Evolutionary conservation across 2,329 filamentous ascomycete species (phyloP).

Genomic region (Penicillium paneum): DNA sequence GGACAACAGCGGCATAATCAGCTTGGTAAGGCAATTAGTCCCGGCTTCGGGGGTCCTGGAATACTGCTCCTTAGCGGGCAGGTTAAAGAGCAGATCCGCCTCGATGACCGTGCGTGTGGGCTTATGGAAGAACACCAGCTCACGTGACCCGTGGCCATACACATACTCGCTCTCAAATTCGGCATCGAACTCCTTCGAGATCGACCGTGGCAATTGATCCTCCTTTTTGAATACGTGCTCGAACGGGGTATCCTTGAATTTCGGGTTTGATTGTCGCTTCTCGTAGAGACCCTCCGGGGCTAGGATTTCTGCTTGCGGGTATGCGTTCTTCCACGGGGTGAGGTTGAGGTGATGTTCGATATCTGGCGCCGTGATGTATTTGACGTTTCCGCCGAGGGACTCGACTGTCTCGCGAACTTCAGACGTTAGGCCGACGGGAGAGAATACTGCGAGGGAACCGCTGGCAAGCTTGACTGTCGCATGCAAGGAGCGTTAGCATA

Average conservation of each 20-base stretch:
- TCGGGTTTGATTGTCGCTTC: constrained; percentile 65
- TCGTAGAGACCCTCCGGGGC: constrained; percentile 79
- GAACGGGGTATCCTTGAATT: constrained; percentile 60
- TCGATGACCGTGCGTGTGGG: constrained; percentile 76
- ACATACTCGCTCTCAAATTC: constrained; percentile 89
- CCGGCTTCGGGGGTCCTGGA: constrained; percentile 53
- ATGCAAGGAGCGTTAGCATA: constrained; percentile 19
- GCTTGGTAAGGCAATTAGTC: constrained; percentile 58
- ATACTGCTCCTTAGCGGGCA: constrained; percentile 85
- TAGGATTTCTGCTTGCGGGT: constrained; percentile 73
- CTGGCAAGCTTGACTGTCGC: constrained; percentile 69
- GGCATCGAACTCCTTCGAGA: constrained; percentile 74
- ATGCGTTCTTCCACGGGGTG: constrained; percentile 76
- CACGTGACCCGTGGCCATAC: constrained; percentile 74
- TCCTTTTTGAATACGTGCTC: constrained; percentile 63
- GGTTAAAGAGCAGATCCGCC: constrained; percentile 88
- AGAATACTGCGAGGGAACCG: constrained; percentile 83
- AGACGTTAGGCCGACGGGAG: constrained; percentile 79
- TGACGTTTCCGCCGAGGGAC: constrained; percentile 65
- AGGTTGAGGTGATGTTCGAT: constrained; percentile 95
- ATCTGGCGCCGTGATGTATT: constrained; percentile 84
- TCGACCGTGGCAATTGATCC: constrained; percentile 50
- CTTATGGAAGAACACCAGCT: constrained; percentile 82
- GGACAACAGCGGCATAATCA: constrained; percentile 57
- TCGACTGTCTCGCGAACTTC: constrained; percentile 63